These are phyloP conservation scores for Psilocybe tampanensis DNA, from an alignment of 768 basidiomycete genomes.

Conservation along the genomic window DNA sequence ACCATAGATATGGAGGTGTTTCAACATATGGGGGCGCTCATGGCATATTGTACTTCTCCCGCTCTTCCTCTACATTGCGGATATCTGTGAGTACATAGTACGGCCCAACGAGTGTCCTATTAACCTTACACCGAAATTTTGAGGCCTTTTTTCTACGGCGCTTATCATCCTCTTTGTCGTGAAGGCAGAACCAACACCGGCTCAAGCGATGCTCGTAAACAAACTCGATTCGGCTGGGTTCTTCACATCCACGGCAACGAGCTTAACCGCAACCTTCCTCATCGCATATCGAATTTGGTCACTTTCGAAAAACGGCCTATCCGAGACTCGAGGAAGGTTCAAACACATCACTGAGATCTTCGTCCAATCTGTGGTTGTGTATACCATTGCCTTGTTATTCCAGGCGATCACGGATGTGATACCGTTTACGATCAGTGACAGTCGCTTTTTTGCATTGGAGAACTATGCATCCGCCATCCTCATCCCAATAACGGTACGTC, in stretches of 20 bases:
- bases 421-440: background rate
- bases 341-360: conserved; percentile 1
- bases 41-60: background rate
- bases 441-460: background rate
- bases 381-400: background rate
- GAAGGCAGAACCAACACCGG: background rate
- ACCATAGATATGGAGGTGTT: conserved; percentile 4
- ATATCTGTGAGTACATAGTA: background rate
- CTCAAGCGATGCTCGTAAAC: background rate
- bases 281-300: background rate
- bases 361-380: background rate
- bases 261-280: conserved; percentile 1
- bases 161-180: background rate
- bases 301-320: background rate
- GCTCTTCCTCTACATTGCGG: background rate
- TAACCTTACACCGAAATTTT: background rate
- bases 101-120: background rate
- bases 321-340: background rate
- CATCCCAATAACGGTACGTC: background rate
- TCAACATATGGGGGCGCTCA: conserved; percentile 1
- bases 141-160: background rate
- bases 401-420: background rate
- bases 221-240: background rate
- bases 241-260: background rate
- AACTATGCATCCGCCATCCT: background rate